phyloP scores from a whole-genome alignment of 2,329 filamentous ascomycete species.

The Xylaria sp. region DNA sequence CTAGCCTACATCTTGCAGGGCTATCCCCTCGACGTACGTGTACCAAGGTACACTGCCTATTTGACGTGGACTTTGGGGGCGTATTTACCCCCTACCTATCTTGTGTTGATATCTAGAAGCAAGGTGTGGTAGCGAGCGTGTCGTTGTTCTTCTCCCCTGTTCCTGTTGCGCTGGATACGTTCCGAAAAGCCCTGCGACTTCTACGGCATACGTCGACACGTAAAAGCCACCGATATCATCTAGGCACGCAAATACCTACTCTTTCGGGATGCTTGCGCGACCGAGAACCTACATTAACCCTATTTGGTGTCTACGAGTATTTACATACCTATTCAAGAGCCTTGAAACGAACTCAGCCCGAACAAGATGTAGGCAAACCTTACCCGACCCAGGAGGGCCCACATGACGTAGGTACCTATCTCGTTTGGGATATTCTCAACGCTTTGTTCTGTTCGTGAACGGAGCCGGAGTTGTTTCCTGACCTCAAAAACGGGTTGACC shows the following conservation, averaged over 20 bases:
- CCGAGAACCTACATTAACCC: constrained; percentile 4
- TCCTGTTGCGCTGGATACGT: too few relatives aligned
- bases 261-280: constrained; percentile 24
- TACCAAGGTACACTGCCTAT: too few relatives aligned
- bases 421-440: neutral
- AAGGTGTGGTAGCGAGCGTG: neutral
- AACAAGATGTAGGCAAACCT: constrained; percentile 4
- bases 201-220: constrained; percentile 10
- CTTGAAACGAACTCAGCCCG: constrained; percentile 15
- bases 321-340: constrained; percentile 15
- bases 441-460: neutral
- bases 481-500: neutral
- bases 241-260: constrained; percentile 26
- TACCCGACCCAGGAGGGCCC: neutral
- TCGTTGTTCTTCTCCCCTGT: too few relatives aligned
- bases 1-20: too few relatives aligned
- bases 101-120: neutral
- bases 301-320: too few relatives aligned
- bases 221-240: constrained; percentile 10
- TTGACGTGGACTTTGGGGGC: too few relatives aligned
- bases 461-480: too few relatives aligned
- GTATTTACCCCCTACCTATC: too few relatives aligned
- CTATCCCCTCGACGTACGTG: too few relatives aligned
- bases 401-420: neutral
- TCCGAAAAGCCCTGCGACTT: too few relatives aligned